Base-by-base conservation (phyloP, 2,329 filamentous ascomycete species). In the Pseudogymnoascus sp. region DNA sequence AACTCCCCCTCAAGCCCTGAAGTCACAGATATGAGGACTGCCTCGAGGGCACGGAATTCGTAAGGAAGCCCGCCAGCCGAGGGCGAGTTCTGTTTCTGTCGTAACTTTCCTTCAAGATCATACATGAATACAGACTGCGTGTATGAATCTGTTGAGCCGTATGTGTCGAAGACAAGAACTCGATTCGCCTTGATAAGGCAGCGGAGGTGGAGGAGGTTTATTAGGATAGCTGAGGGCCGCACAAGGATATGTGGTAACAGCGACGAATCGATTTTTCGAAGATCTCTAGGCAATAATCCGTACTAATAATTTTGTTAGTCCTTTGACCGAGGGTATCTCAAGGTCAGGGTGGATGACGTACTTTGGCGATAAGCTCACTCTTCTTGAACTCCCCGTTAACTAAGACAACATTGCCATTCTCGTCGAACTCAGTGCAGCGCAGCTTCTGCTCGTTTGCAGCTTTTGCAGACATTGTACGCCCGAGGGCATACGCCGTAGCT, bases 41-140 rank as follows among this genome's bases (percentile, higher is more conserved):
- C 91, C 81, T 99, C 95, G 16, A 99, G 84, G 3, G 95, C 95
- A 28, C 95, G 89, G 75, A 97, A 96, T 75, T 99, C 95, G 75
- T 99, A 99, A 0, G 95, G 91, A 4, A 99, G 81, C 2, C 85
- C 84, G 37, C 82, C 83, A 14, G 84, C 82, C 37, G 78, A 77
- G n/a, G 79, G 76, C 0, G 82, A 79, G 1, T 79, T 73, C 64
- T 86, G 82, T 74, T 92, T 93, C 72, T 96, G 91, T 66, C 91
- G 88, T 49, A 99, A 80, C 73, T 96, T 96, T 11, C 91, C 91
- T 75, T 97, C 92, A 18, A 99, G 79, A 72, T 97, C 95, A 76
- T 97, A 97, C 86, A 99, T 96, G 78, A 99, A 99, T 12, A 95
- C 86, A 3, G 92, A 96, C 75, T 97, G 95, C 34, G 93, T 92